Evolutionary conservation across 177 flowering plant species (phyloP), one percentile per base, ranked within the genome.

Genomic region (Vitis hybrid): DNA sequence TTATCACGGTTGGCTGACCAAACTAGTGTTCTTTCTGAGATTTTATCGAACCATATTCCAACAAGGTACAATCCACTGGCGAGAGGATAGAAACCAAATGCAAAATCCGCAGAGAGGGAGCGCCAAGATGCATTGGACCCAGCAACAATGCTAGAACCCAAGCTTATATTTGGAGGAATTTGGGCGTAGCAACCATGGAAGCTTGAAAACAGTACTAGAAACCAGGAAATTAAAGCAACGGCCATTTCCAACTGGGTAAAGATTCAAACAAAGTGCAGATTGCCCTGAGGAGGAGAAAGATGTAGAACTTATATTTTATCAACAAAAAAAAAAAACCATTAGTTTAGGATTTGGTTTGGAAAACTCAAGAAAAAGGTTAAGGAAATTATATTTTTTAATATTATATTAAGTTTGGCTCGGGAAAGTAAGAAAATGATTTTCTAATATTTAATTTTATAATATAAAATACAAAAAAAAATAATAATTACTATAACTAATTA

Each of bases 1-100:
- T 3, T 1, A 64, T 77, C 54, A 34, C 78, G 66, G 52, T 77
- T 71, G 4, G 71, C 75, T 5, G 80, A 68, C 80, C 82, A 79
- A 12, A 75, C 72, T 1, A 79, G 79, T 18, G 82, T 75, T 32
- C 26, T 79, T 2, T 12, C 69, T 68, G 58, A 23, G 57, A 69
- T 69, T 40, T 69, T 60, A 21, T 69, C 60, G 5, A 59, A 51
- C 71, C 71, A 69, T 3, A 69, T 60, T 50, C 71, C 71, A 3
- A 69, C 40, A 40, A 69, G 57, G 64, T 60, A 69, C 14, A 60
- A 58, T 23, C 32, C 40, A 10, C 2, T 32, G 70, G 69, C 3
- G 12, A 72, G 17, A 32, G 30, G 13, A 55, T 75, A 69, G 71
- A 79, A 79, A 9, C 82, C 79, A 26, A 79, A 79, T 15, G 79